Conservation (phyloP, 768 basidiomycete genomes). For the Favolaschia claudopus region DNA sequence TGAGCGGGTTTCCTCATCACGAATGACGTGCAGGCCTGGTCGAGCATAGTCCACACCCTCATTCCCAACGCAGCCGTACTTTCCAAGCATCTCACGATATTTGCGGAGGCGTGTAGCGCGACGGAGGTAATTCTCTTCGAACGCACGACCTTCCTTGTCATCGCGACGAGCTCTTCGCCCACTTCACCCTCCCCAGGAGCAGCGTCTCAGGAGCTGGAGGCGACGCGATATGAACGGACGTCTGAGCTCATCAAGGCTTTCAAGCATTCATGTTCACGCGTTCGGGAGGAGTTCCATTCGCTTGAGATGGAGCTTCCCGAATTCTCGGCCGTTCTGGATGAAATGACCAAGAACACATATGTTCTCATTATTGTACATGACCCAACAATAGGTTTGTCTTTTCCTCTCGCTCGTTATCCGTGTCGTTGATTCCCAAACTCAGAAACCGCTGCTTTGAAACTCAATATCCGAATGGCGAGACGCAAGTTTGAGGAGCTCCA, state of each 20-base stretch:
- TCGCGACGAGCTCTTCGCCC: slow-evolving; percentile 76
- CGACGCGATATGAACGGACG: slow-evolving; percentile 84
- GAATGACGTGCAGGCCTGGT: slow-evolving; percentile 92
- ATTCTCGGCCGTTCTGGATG: slow-evolving; percentile 90
- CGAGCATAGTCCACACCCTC: slow-evolving; percentile 93
- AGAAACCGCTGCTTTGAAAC: slow-evolving; percentile 89
- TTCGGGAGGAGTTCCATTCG: slow-evolving; percentile 85
- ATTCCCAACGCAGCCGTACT: slow-evolving; percentile 95
- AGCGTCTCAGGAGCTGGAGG: slow-evolving; percentile 58
- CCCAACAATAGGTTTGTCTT: slow-evolving; percentile 78
- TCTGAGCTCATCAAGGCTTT: slow-evolving; percentile 96
- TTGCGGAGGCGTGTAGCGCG: slow-evolving; percentile 87
- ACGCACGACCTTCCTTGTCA: slow-evolving; percentile 96
- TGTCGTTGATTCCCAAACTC: slow-evolving; percentile 9
- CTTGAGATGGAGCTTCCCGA: slow-evolving; percentile 87
- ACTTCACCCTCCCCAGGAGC: slow-evolving; percentile 35
- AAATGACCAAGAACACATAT: slow-evolving; percentile 93
- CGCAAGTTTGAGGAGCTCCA: slow-evolving; percentile 91
- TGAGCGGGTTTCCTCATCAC: neutral
- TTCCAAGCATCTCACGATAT: slow-evolving; percentile 83
- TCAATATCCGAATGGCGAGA: slow-evolving; percentile 88
- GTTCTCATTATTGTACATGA: slow-evolving; percentile 90
- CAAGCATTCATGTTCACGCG: slow-evolving; percentile 88
- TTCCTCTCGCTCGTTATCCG: neutral
- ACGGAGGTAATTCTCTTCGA: slow-evolving; percentile 97